phyloP scores from a whole-genome alignment of 1,284 basidiomycete species.

The Papiliotrema fonsecae region DNA sequence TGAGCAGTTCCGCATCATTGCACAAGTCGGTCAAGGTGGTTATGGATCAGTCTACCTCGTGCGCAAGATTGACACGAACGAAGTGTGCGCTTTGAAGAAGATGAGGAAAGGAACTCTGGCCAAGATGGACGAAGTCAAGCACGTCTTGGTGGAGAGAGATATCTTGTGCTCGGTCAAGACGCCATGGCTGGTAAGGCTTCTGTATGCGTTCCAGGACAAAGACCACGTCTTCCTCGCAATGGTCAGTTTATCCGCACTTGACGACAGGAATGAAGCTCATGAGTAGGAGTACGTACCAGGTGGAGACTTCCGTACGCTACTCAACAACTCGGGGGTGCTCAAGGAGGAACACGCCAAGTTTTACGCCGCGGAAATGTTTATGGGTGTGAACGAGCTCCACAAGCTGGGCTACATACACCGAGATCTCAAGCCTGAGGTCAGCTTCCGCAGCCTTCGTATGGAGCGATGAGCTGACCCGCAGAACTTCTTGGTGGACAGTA shows the following conservation, averaged over 20 bases:
- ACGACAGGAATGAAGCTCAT: background rate
- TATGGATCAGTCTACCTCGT: constrained; percentile 95
- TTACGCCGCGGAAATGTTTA: constrained; percentile 95
- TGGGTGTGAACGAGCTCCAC: constrained; percentile 82
- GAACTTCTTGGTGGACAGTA: constrained; percentile 96
- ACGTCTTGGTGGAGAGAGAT: constrained; percentile 93
- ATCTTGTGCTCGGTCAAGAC: constrained; percentile 93
- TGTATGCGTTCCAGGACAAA: constrained; percentile 92
- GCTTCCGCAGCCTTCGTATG: too few species aligned
- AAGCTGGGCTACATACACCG: constrained; percentile 96
- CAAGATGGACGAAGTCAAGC: constrained; percentile 93
- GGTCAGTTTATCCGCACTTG: constrained; percentile 46
- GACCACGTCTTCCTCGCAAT: constrained; percentile 89
- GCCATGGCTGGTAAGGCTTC: constrained; percentile 83
- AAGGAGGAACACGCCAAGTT: constrained; percentile 93
- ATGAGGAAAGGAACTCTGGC: constrained; percentile 87
- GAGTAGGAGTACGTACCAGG: constrained; percentile 84
- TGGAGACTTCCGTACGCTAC: constrained; percentile 87
- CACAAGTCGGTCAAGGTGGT: constrained; percentile 93
- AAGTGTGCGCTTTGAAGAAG: constrained; percentile 93
- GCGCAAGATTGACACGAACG: constrained; percentile 81
- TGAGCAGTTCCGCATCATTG: constrained; percentile 89
- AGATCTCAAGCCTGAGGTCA: constrained; percentile 92
- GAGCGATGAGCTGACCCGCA: constrained; percentile 46
- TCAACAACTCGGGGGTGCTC: constrained; percentile 93